Percentiles rank a stretch among this genome's conserved stretches.
phyloP scores from a whole-genome alignment of 2,329 filamentous ascomycete species.

The Aureobasidium sp. region DNA sequence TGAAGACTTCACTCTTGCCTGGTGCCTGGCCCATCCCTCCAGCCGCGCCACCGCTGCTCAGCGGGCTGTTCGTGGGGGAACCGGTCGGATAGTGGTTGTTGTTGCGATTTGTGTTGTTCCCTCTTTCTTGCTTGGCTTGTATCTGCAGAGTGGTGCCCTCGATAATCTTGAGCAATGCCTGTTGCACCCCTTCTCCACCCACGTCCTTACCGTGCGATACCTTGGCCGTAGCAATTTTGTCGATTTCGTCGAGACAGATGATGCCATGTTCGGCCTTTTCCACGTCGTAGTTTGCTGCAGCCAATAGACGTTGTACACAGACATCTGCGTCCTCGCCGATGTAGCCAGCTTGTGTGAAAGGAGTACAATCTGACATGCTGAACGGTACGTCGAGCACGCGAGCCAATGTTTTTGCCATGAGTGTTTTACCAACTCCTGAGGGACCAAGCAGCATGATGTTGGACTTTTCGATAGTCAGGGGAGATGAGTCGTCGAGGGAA shows the following conservation, averaged over 20 bases:
- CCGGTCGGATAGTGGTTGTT: conserved; percentile 17
- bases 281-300: conserved; percentile 84
- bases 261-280: conserved; percentile 82
- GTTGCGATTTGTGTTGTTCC: conserved; percentile 24
- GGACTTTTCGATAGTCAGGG: conserved; percentile 84
- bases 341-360: conserved; percentile 93
- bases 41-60: conserved; percentile 25
- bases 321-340: conserved; percentile 97
- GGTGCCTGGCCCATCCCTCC: conserved; percentile 26
- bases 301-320: conserved; percentile 82
- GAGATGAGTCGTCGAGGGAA: conserved; percentile 47
- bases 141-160: conserved; percentile 92
- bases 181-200: conserved; percentile 91
- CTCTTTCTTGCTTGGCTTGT: conserved; percentile 72
- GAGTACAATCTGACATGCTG: conserved; percentile 91
- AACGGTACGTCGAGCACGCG: conserved; percentile 92
- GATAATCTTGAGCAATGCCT: conserved; percentile 89
- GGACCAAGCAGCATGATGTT: conserved; percentile 88
- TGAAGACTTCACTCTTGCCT: conserved; percentile 54
- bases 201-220: conserved; percentile 88
- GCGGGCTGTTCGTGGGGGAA: conserved; percentile 30
- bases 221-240: conserved; percentile 89
- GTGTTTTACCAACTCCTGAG: conserved; percentile 91
- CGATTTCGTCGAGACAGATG: conserved; percentile 91
- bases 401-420: conserved; percentile 88